phyloP scores from a whole-genome alignment of 164 flowering plant species.

The Santalum album region DNA sequence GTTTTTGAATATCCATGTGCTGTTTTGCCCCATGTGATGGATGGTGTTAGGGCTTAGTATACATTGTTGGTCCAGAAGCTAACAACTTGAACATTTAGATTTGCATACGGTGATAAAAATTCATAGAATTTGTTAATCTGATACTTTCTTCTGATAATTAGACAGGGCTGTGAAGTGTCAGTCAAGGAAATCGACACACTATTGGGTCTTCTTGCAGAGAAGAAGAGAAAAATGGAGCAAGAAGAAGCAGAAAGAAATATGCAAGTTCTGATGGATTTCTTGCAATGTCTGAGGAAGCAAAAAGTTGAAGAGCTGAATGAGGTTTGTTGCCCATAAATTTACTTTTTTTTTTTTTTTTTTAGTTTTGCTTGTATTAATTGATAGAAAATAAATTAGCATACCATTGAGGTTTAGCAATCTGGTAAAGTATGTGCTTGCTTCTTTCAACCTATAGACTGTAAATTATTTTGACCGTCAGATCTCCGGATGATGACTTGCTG shows the following conservation, averaged over 20 bases:
- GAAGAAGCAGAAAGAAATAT: conserved; percentile 95
- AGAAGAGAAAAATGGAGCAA: conserved; percentile 90
- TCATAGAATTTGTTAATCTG: conserved; percentile 12
- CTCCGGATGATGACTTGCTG: background rate
- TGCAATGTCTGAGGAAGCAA: conserved; percentile 67
- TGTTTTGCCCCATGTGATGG: too few relatives aligned
- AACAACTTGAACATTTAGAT: too few relatives aligned
- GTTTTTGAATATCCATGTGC: too few relatives aligned
- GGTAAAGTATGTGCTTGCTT: too few relatives aligned
- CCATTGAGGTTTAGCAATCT: too few relatives aligned
- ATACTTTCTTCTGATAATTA: conserved; percentile 27
- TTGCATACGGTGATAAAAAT: too few relatives aligned
- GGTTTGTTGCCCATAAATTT: conserved; percentile 33
- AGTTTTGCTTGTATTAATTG: background rate
- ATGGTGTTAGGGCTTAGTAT: too few relatives aligned
- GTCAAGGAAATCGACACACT: conserved; percentile 79
- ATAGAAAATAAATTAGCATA: too few relatives aligned
- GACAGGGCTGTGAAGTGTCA: conserved; percentile 88
- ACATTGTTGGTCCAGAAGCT: too few relatives aligned
- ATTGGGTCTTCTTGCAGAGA: conserved; percentile 68
- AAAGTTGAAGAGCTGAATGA: conserved; percentile 81
- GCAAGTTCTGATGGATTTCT: conserved; percentile 74
- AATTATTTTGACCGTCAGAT: too few relatives aligned
- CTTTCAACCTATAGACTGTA: too few relatives aligned
- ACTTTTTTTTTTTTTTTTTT: background rate